phyloP scores from a whole-genome alignment of 352 stramenopile species.

The Globisporangium emineosum region DNA sequence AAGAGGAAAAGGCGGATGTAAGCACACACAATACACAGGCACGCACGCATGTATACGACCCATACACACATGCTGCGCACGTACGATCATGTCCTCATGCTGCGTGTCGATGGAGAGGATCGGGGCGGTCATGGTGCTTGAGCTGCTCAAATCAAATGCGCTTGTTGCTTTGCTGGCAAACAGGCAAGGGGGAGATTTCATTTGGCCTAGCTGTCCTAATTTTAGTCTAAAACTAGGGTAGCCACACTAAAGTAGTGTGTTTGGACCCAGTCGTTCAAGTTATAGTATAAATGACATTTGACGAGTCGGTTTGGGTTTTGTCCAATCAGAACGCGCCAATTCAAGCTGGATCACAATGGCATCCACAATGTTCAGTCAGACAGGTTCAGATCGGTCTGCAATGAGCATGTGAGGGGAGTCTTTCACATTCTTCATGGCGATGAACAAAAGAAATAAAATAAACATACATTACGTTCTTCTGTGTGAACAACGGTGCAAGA shows the following conservation, averaged over 20 bases:
- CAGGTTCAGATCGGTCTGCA: neutral
- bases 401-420: neutral
- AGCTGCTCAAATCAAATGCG: conserved; percentile 5
- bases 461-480: conserved; percentile 15
- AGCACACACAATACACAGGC: conserved; percentile 2
- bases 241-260: neutral
- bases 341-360: conserved; percentile 13
- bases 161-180: conserved; percentile 27
- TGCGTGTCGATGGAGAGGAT: conserved; percentile 95
- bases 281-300: no score
- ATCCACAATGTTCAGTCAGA: neutral
- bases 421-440: neutral
- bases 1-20: neutral
- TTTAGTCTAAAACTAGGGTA: conserved; percentile 1
- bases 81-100: conserved; percentile 97
- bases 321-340: conserved; percentile 29
- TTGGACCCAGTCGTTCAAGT: no score
- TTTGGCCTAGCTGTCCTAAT: neutral
- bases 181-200: conserved; percentile 10
- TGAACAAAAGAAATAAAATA: conserved; percentile 16
- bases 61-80: neutral
- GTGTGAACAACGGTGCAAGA: neutral
- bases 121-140: conserved; percentile 66
- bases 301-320: neutral
- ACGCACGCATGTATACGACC: neutral